Conservation (phyloP, 306 rosid genomes). For the Prunus kanzakura region DNA sequence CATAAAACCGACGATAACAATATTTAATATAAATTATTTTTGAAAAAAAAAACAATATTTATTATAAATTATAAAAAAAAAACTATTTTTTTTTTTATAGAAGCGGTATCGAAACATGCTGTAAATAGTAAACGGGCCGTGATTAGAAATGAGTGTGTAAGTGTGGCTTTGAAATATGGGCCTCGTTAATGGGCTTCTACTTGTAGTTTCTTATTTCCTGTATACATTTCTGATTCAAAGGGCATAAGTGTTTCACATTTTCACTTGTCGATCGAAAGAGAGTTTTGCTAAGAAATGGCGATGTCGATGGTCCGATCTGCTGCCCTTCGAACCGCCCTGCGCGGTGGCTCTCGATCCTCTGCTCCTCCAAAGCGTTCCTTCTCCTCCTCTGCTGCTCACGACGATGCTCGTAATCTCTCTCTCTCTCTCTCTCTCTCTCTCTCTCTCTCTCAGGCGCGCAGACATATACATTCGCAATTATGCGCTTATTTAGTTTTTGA, state of each 20-base stretch:
- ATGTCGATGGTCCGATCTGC: conserved; percentile 70
- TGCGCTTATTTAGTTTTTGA: not conserved
- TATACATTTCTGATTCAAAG: not conserved
- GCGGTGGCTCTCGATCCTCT: conserved; percentile 48
- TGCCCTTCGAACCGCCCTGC: conserved; percentile 59
- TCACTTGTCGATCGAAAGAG: not conserved
- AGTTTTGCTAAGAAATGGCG: conserved; percentile 49
- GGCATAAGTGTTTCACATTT: not conserved
- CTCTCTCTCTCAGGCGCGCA: conserved; percentile 8
- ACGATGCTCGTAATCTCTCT: too few relatives aligned
- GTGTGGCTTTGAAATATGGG: not conserved
- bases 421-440: too few relatives aligned
- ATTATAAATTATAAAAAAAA: too few relatives aligned
- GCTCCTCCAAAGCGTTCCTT: conserved; percentile 56
- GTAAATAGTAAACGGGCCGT: too few relatives aligned
- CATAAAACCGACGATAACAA: too few relatives aligned
- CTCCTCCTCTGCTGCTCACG: conserved; percentile 66
- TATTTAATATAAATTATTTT: too few relatives aligned
- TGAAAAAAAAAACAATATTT: not conserved
- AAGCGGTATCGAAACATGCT: too few relatives aligned
- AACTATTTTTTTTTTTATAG: too few relatives aligned
- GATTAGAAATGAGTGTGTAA: not conserved
- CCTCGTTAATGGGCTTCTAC: not conserved
- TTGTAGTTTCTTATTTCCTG: too few relatives aligned
- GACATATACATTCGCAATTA: not conserved